Percentiles rank a stretch among this genome's conserved stretches.
Evolutionary conservation across 306 rosid genomes (phyloP).

Genomic region (Sophora flavescens): DNA sequence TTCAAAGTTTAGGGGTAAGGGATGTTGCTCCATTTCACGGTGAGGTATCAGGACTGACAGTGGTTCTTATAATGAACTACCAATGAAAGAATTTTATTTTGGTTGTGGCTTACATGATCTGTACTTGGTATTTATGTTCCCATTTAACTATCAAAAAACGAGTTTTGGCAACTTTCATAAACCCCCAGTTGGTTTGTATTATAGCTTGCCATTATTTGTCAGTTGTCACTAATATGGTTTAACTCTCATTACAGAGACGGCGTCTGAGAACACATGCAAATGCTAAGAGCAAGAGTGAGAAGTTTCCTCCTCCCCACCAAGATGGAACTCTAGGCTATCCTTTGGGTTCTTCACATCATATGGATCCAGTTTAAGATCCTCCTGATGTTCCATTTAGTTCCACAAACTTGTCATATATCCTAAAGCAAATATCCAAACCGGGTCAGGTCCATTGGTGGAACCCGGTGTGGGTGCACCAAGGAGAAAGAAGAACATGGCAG

Average conservation of each 20-base stretch:
- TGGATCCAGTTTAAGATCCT: slow-evolving; percentile 87
- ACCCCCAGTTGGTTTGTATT: background rate
- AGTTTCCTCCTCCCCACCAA: slow-evolving; percentile 99
- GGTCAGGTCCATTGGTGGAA: slow-evolving; percentile 96
- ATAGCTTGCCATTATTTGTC: slow-evolving; percentile 15
- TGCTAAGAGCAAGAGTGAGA: slow-evolving; percentile 99
- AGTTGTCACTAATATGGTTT: slow-evolving; percentile 25
- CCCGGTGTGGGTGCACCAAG: slow-evolving; percentile 72
- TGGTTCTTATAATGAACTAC: no score
- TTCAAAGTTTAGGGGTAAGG: no score
- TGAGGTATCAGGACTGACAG: no score
- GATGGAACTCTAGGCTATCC: slow-evolving; percentile 95
- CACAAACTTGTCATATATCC: slow-evolving; percentile 76
- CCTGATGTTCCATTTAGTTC: slow-evolving; percentile 93
- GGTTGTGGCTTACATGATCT: no score
- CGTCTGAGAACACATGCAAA: slow-evolving; percentile 90
- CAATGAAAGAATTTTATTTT: no score
- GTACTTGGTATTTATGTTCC: no score
- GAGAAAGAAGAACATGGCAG: slow-evolving; percentile 78
- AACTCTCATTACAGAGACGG: slow-evolving; percentile 69
- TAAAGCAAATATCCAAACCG: slow-evolving; percentile 78
- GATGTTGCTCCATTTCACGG: no score
- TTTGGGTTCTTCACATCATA: slow-evolving; percentile 87
- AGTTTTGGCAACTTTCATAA: no score
- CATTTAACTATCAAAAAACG: no score